Evolutionary conservation across 2,329 filamentous ascomycete species (phyloP).

Genomic region (Sporothrix protearum): DNA sequence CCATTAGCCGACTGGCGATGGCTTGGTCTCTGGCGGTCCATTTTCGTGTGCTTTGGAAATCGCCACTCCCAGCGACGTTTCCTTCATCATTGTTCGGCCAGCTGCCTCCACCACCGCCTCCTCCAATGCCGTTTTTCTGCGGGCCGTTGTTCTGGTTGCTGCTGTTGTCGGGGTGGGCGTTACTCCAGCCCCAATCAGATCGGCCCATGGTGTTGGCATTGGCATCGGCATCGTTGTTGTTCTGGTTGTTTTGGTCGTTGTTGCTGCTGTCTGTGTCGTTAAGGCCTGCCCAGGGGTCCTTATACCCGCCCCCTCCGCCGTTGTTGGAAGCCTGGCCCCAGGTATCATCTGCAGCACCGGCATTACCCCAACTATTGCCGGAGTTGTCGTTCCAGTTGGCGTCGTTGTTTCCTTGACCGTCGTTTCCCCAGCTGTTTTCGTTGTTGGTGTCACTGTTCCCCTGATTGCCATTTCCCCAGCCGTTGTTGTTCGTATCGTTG

Average conservation of each 20-base stretch:
- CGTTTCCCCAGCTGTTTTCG: background rate
- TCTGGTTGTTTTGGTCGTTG: background rate
- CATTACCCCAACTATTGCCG: background rate
- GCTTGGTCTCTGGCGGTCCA: conserved; percentile 12
- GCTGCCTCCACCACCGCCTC: background rate
- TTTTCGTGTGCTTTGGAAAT: background rate
- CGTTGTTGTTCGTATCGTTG: background rate
- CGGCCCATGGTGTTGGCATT: background rate
- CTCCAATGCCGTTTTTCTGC: too few species aligned
- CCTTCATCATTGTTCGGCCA: background rate
- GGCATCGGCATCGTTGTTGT: background rate
- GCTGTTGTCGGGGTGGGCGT: background rate
- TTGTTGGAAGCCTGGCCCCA: background rate
- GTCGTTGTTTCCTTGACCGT: background rate
- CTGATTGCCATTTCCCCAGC: background rate
- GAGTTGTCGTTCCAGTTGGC: background rate
- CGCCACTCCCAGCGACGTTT: background rate
- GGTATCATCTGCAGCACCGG: background rate
- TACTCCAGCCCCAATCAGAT: background rate
- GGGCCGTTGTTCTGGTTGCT: background rate
- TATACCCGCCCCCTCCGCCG: background rate
- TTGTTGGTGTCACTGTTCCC: background rate
- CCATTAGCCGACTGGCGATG: background rate
- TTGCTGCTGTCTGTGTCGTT: background rate
- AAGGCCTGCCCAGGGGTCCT: conserved; percentile 18